A percentile compares a stretch with the other conserved stretches of the same genome.
Evolutionary conservation across 2,329 filamentous ascomycete genomes (phyloP).

Genomic region (Pezizomycotina sp.): DNA sequence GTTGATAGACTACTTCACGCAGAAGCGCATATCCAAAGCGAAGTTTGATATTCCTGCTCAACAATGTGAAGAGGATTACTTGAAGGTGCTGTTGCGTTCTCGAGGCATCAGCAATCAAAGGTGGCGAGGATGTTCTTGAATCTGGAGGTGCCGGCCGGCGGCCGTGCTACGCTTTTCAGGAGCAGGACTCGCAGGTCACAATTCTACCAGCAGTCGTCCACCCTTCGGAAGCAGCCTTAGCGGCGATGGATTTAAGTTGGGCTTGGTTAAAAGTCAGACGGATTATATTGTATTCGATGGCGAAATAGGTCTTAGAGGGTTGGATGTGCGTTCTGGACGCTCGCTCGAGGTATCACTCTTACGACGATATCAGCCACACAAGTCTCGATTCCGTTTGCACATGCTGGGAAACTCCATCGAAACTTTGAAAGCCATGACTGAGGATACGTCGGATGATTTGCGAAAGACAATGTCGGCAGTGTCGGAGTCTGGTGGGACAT

Average conservation of each 20-base stretch:
- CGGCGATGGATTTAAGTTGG: conserved; percentile 66
- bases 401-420: conserved; percentile 76
- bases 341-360: conserved; percentile 73
- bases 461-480: conserved; percentile 40
- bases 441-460: conserved; percentile 50
- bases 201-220: conserved; percentile 51
- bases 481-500: conserved; percentile 40
- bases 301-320: conserved; percentile 61
- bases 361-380: conserved; percentile 52
- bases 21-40: conserved; percentile 35
- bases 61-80: conserved; percentile 89
- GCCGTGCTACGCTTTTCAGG: conserved; percentile 71
- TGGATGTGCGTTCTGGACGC: conserved; percentile 91
- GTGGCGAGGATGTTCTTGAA: conserved; percentile 73
- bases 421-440: conserved; percentile 55
- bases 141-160: conserved; percentile 83
- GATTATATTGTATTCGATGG: conserved; percentile 75
- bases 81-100: conserved; percentile 79
- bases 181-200: conserved; percentile 71
- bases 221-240: conserved; percentile 75
- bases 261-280: conserved; percentile 67
- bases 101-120: conserved; percentile 61
- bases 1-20: conserved; percentile 69
- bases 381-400: conserved; percentile 67
- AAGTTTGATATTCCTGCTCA: conserved; percentile 69